Evolutionary conservation across 2,329 filamentous ascomycete genomes (phyloP), one percentile per base, ranked within the genome.

Genomic region (Venturia oleaginea): DNA sequence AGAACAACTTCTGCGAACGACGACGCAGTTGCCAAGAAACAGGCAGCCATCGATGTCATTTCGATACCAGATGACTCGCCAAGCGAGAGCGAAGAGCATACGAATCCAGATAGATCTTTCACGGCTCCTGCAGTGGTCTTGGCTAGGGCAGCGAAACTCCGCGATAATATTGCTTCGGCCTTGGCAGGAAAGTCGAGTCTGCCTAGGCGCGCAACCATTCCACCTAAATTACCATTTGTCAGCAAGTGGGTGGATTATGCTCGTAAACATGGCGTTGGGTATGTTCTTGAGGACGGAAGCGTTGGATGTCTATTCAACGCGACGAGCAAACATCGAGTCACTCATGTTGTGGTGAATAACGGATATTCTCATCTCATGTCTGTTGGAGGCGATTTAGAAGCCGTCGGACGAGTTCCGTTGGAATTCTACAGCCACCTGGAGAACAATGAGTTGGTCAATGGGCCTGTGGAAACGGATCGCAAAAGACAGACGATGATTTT

Each of bases 181-280:
- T 71, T 82, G 10, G 70, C 75, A 34, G 76, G 74, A 66, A 75
- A 71, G 66, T 70, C 3, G 71, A 68, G 15, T 72, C 69, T 57
- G 71, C 71, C n/a, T 15, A 69, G 70, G 66, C 70, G 70, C 55
- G 64, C 40, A 17, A 86, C 70, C 80, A 84, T 75, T 77, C 81
- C 65, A 75, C 80, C 67, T 74, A 81, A 64, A 77, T 82, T 72
- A 71, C 86, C 67, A 74, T 87, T 72, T 82, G 88, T 71, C 76
- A 86, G 71, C 13, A 91, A 92, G 72, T 94, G 90, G 90, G 90
- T 94, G 7, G 90, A 94, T 73, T 94, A 94, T 74, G 91, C 89
- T 66, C 91, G 92, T 75, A 92, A 92, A 73, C 91, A 92, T 73
- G 90, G 90, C 15, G 81, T 94, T 19, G 90, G 90, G 42, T 94